These are phyloP conservation scores for Ceratocystis alfenasii DNA, from an alignment of 2,329 filamentous ascomycete genomes.

Conservation along the genomic window DNA sequence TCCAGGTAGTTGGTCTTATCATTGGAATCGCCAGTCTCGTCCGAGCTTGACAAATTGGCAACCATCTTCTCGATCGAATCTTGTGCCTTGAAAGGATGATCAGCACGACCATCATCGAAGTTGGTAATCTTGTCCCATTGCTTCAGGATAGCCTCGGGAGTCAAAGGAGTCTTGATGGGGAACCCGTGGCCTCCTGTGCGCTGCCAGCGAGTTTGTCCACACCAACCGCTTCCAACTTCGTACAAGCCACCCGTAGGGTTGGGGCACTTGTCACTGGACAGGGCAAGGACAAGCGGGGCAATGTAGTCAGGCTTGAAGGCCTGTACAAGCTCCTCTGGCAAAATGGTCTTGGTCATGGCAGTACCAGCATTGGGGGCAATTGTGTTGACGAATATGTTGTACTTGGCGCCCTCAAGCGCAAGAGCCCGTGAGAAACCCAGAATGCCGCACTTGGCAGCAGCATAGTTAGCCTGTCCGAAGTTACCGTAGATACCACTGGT, in stretches of 20 bases:
- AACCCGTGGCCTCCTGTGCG: constrained; percentile 80
- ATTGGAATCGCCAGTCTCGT: constrained; percentile 47
- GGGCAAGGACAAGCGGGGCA: constrained; percentile 77
- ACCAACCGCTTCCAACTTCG: constrained; percentile 92
- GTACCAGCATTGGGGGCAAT: constrained; percentile 97
- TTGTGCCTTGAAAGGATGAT: constrained; percentile 68
- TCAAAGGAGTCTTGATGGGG: constrained; percentile 71
- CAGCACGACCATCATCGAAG: constrained; percentile 78
- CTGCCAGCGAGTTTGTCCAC: constrained; percentile 87
- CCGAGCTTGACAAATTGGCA: constrained; percentile 75
- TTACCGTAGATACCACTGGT: constrained; percentile 98
- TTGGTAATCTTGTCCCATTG: constrained; percentile 67
- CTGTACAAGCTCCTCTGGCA: constrained; percentile 95
- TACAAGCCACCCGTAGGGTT: constrained; percentile 77
- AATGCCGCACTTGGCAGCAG: constrained; percentile 83
- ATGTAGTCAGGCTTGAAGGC: constrained; percentile 99
- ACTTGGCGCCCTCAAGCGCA: constrained; percentile 84
- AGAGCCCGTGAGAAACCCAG: constrained; percentile 89
- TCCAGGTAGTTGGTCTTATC: constrained; percentile 47
- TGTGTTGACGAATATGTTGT: constrained; percentile 97
- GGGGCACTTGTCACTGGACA: constrained; percentile 75
- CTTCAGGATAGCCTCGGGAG: constrained; percentile 70
- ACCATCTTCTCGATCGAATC: constrained; percentile 65
- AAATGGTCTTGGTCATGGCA: constrained; percentile 81
- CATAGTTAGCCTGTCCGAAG: constrained; percentile 97